Conservation (phyloP, 768 basidiomycete species). For the Rhizopogon sp. region DNA sequence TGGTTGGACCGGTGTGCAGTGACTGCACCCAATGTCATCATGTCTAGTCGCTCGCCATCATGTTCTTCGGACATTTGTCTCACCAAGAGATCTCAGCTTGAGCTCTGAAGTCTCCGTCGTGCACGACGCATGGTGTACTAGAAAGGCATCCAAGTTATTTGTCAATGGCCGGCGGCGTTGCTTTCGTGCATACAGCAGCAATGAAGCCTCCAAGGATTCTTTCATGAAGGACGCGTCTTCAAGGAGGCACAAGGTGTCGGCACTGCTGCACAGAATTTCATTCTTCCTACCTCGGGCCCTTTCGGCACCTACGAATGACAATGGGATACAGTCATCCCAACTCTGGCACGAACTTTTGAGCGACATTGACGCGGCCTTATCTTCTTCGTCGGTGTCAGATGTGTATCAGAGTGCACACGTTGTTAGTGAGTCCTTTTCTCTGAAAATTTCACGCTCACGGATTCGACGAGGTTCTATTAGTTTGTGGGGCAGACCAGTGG, state of each 20-base stretch:
- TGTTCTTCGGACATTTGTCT: background rate
- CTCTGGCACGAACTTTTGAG: slow-evolving; percentile 46
- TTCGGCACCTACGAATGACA: slow-evolving; percentile 13
- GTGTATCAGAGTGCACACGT: slow-evolving; percentile 37
- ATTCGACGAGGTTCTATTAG: slow-evolving; percentile 28
- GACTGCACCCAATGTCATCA: slow-evolving; percentile 2
- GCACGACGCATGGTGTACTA: background rate
- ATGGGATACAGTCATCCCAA: slow-evolving; percentile 26
- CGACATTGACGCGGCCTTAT: slow-evolving; percentile 23
- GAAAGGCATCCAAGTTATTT: background rate
- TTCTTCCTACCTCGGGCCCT: slow-evolving; percentile 43
- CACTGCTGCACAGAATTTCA: slow-evolving; percentile 45
- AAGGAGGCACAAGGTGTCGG: slow-evolving; percentile 30
- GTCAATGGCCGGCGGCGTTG: background rate
- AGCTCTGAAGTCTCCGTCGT: background rate
- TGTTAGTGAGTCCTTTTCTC: slow-evolving; percentile 35
- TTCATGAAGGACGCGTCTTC: background rate
- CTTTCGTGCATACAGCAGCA: background rate
- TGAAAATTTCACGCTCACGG: background rate
- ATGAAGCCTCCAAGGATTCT: background rate
- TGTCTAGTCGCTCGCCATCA: background rate
- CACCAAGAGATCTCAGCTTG: background rate
- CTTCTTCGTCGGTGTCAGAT: slow-evolving; percentile 26
- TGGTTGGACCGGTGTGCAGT: background rate
- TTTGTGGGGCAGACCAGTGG: slow-evolving; percentile 52